phyloP scores from a whole-genome alignment of 495 filamentous ascomycete species.

The Daldinia concentrica region DNA sequence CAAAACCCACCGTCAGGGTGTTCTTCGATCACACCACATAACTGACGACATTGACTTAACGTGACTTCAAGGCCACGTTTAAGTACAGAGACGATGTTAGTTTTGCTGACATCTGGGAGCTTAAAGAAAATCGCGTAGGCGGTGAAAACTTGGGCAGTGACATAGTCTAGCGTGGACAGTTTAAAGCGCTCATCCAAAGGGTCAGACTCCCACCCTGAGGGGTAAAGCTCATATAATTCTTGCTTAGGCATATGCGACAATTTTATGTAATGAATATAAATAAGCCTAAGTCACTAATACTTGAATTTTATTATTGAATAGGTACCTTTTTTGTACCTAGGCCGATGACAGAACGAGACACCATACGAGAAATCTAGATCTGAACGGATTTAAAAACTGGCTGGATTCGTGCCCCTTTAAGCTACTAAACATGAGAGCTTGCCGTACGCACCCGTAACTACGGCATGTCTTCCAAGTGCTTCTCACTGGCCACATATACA shows the following conservation, averaged over 20 bases:
- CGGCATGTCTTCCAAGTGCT: too few species aligned
- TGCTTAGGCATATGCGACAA: not conserved
- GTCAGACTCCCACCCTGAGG: slow-evolving; percentile 46
- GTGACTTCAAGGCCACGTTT: slow-evolving; percentile 50
- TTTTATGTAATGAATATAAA: too few species aligned
- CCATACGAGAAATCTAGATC: too few species aligned
- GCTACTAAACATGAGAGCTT: too few species aligned
- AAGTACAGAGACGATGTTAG: slow-evolving; percentile 37
- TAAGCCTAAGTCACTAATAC: too few species aligned
- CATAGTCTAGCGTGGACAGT: slow-evolving; percentile 45
- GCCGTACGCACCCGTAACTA: too few species aligned
- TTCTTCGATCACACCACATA: slow-evolving; percentile 54
- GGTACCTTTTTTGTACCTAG: too few species aligned
- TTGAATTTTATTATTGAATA: too few species aligned
- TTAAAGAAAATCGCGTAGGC: slow-evolving; percentile 52
- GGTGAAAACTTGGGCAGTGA: slow-evolving; percentile 31
- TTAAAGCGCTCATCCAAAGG: slow-evolving; percentile 37
- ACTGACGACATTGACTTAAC: slow-evolving; percentile 51
- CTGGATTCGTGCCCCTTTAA: too few species aligned
- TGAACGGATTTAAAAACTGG: too few species aligned
- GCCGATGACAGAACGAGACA: too few species aligned
- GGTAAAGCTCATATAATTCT: slow-evolving; percentile 42
- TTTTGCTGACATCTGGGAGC: slow-evolving; percentile 44
- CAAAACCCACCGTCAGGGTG: slow-evolving; percentile 36
- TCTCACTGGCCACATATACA: too few species aligned